Evolutionary conservation across 139 green algal species (phyloP).

Genomic region (Closterium sp.): DNA sequence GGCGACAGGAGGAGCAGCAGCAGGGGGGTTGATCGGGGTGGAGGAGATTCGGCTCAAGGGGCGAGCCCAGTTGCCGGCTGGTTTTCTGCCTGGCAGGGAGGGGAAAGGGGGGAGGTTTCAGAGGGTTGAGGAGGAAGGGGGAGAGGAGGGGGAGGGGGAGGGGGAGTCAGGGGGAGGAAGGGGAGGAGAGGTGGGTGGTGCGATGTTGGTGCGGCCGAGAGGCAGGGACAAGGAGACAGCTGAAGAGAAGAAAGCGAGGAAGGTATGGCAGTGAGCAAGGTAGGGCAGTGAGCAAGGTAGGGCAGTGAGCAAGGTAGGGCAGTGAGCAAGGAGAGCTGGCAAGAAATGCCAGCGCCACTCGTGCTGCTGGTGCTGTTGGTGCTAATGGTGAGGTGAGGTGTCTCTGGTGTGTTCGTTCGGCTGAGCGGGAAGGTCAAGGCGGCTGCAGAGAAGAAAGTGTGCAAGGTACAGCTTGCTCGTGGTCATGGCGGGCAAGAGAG

Average conservation of each 20-base stretch:
- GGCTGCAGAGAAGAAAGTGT: background rate
- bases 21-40: background rate
- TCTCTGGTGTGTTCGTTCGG: too few relatives aligned
- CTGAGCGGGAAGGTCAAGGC: background rate
- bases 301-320: background rate
- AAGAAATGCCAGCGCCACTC: too few relatives aligned
- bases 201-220: background rate
- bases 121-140: background rate
- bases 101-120: background rate
- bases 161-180: background rate
- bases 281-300: too few relatives aligned
- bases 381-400: too few relatives aligned
- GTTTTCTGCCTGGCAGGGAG: slow-evolving; percentile 25
- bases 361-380: too few relatives aligned
- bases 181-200: background rate
- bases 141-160: background rate
- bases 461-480: background rate
- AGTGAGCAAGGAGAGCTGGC: too few relatives aligned
- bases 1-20: background rate
- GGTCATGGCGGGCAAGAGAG: too few relatives aligned
- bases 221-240: background rate
- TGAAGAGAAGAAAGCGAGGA: slow-evolving; percentile 20
- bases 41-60: slow-evolving; percentile 29
- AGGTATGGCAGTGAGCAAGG: background rate
- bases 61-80: slow-evolving; percentile 29